phyloP scores from a whole-genome alignment of 208 protist genomes.

The Herpetomonas tarakana region DNA sequence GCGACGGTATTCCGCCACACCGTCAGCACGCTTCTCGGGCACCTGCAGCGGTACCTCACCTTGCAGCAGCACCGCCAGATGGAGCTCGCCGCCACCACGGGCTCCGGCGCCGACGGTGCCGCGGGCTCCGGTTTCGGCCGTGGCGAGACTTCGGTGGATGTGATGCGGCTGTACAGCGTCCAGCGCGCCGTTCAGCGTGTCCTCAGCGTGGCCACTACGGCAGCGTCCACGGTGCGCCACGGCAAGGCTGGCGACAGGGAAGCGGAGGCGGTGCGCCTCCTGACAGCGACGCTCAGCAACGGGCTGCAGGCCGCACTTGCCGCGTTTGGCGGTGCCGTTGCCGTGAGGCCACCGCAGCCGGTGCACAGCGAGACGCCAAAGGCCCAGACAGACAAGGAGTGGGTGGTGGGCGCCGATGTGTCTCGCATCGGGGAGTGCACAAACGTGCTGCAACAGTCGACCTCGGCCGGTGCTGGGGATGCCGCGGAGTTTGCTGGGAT shows the following conservation, averaged over 20 bases:
- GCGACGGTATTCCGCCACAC: slow-evolving; percentile 11
- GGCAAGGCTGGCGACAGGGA: slow-evolving; percentile 3
- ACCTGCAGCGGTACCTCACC: slow-evolving; percentile 49
- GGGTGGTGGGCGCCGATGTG: no score
- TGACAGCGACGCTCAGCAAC: slow-evolving; percentile 13
- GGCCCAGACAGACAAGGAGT: no score
- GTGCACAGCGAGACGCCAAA: no score
- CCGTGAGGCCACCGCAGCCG: neutral
- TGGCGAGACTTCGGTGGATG: slow-evolving; percentile 19
- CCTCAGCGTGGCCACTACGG: slow-evolving; percentile 32
- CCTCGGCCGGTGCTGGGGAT: neutral
- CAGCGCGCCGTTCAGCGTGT: slow-evolving; percentile 56
- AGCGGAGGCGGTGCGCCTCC: neutral
- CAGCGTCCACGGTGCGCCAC: neutral
- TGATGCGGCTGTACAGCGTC: slow-evolving; percentile 36
- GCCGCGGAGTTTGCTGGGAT: neutral
- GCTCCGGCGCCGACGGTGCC: neutral
- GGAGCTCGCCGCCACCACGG: slow-evolving; percentile 14
- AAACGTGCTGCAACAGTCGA: no score
- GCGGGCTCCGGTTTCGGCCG: slow-evolving; percentile 4
- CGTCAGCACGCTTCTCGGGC: slow-evolving; percentile 24
- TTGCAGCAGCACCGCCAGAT: slow-evolving; percentile 49
- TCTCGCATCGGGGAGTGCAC: no score
- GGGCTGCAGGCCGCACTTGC: slow-evolving; percentile 27
- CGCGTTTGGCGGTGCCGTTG: slow-evolving; percentile 33